Base-by-base conservation (phyloP, 2,329 filamentous ascomycete species). In the Xylariaceae sp. region DNA sequence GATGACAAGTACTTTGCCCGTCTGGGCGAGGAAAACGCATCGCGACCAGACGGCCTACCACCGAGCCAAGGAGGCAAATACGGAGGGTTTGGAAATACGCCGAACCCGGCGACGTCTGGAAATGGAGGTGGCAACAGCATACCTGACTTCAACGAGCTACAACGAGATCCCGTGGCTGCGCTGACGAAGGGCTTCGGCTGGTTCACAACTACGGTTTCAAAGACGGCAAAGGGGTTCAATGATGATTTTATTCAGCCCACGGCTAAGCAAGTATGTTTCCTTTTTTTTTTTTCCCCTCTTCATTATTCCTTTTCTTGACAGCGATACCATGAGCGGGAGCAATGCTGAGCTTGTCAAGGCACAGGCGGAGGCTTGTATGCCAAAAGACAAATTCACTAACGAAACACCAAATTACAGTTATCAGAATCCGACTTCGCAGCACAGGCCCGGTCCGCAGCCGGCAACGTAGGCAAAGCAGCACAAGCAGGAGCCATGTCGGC, bases 61-160 rank as follows among this genome's bases (percentile, higher is more conserved):
- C 93, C 93, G 0, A 92, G 77, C 49, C 92, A 96, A 65, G 93
- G 93, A 49, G 93, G 93, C 10, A 96, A 95, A 67, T 98, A 89
- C 63, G 77, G 73, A 10, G 93, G 93, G 0, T 98, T 98, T 65
- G 93, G 93, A 27, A 95, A 85, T 63, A 82, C 83, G 40, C 79
- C 86, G 21, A 75, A 74, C 43, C 74, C 80, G 16, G 65, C 72
- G 41, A 67, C 73, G 43, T 66, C 66, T 25, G 66, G 65, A 34
- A 65, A 65, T 40, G 69, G 70, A 11, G 67, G 65, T 10, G 68
- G 63, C 21, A 64, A 64, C 7, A 19, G 2, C 1, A 69, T 86
- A 21, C 87, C 86, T 0, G 82, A 82, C 11, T 71, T 93, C n/a
- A 85, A 93, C 44, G 92, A 97, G 44, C 80, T 97, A 62, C 89